Conservation (phyloP, 805 yeast species). For the Wickerhamiella qilinensis region DNA sequence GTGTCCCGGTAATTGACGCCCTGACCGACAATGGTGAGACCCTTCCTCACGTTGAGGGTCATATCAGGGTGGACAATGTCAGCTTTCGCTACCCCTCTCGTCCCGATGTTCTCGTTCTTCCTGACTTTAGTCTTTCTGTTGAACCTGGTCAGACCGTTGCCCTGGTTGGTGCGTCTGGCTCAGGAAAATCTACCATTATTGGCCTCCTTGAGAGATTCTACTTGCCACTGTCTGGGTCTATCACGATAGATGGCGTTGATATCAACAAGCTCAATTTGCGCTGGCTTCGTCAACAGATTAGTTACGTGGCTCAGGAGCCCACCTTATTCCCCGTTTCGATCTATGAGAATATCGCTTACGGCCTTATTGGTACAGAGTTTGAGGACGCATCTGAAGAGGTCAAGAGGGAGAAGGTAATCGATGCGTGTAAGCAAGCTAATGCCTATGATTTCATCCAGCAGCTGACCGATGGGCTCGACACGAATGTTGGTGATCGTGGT, state of each 20-base stretch:
- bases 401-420: constrained; percentile 23
- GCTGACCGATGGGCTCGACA: constrained; percentile 67
- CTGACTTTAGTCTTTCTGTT: constrained; percentile 58
- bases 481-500: constrained; percentile 48
- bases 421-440: constrained; percentile 25
- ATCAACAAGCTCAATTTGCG: constrained; percentile 55
- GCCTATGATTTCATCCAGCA: constrained; percentile 31
- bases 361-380: constrained; percentile 55
- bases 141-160: constrained; percentile 89
- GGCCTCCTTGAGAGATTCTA: constrained; percentile 78
- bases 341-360: constrained; percentile 75
- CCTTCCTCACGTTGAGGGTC: constrained; percentile 30
- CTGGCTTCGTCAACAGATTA: constrained; percentile 58
- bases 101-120: constrained; percentile 70
- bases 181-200: constrained; percentile 85
- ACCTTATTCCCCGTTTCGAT: constrained; percentile 83
- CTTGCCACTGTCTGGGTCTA: constrained; percentile 57
- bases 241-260: constrained; percentile 73
- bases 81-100: constrained; percentile 68
- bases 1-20: constrained; percentile 26
- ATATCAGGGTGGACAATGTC: constrained; percentile 68
- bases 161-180: constrained; percentile 90
- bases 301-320: constrained; percentile 93
- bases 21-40: constrained; percentile 16
- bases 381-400: constrained; percentile 30